Evolutionary conservation across 2,329 filamentous ascomycete species (phyloP).

Genomic region (Chaetothyriales sp.): DNA sequence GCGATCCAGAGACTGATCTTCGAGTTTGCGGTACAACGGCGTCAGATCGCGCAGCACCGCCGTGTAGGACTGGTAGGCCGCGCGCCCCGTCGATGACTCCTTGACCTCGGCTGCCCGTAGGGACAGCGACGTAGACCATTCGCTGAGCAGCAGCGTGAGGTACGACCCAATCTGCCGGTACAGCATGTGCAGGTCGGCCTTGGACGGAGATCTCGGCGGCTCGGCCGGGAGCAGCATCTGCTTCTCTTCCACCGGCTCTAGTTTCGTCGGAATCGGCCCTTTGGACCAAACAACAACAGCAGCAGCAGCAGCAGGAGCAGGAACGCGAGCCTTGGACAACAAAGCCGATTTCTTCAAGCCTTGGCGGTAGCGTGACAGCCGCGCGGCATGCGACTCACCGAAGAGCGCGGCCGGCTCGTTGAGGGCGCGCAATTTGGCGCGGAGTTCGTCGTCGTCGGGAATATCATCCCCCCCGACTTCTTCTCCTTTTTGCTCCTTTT

Average conservation of each 20-base stretch:
- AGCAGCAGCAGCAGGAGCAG: constrained; percentile 4
- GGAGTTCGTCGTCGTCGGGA: constrained; percentile 46
- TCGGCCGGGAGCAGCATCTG: constrained; percentile 69
- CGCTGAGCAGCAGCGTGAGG: constrained; percentile 86
- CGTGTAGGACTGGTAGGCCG: constrained; percentile 71
- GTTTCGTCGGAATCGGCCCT: constrained; percentile 74
- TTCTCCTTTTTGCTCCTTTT: constrained; percentile 42
- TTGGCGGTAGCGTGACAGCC: constrained; percentile 57
- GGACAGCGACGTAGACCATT: constrained; percentile 70
- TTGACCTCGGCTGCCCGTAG: constrained; percentile 44
- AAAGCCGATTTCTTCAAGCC: constrained; percentile 33
- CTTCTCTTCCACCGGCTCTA: constrained; percentile 65
- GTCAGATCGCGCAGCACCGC: constrained; percentile 78
- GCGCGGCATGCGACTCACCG: constrained; percentile 60
- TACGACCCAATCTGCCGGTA: constrained; percentile 85
- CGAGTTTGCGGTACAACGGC: constrained; percentile 80
- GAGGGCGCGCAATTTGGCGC: constrained; percentile 52
- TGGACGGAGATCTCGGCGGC: constrained; percentile 46
- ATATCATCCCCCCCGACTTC: constrained; percentile 27
- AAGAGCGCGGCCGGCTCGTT: constrained; percentile 66
- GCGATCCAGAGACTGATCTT: constrained; percentile 61
- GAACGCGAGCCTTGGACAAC: background rate
- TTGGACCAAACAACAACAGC: constrained; percentile 36
- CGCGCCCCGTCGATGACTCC: constrained; percentile 64
- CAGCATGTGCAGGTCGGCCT: constrained; percentile 54